phyloP scores from a whole-genome alignment of 1,284 basidiomycete genomes.

The Xerocomus amazonicus region DNA sequence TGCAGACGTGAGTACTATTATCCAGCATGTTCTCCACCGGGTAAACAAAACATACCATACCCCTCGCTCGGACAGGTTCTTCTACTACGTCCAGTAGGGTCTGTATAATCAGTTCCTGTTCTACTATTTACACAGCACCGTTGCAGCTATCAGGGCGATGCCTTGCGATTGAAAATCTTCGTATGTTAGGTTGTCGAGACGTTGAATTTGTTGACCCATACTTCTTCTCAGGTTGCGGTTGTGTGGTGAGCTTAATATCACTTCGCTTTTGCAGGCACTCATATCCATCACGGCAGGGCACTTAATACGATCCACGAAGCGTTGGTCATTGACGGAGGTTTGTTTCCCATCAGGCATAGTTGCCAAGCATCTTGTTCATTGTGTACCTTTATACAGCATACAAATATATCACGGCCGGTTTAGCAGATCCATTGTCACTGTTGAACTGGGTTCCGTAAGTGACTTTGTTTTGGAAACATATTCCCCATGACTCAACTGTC shows the following conservation, averaged over 20 bases:
- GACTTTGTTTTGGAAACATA: not conserved
- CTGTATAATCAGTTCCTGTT: not conserved
- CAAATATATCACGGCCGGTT: conserved; percentile 10
- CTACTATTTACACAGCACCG: not conserved
- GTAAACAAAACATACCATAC: too few species aligned
- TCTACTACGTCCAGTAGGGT: conserved; percentile 14
- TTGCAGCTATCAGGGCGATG: conserved; percentile 14
- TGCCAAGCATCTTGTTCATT: not conserved
- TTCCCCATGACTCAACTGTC: not conserved
- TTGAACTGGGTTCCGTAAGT: conserved; percentile 3
- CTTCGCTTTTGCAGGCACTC: not conserved
- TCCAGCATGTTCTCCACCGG: too few species aligned
- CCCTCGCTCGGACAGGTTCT: conserved; percentile 7
- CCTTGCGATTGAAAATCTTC: conserved; percentile 4
- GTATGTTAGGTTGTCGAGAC: conserved; percentile 4
- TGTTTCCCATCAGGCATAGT: not conserved
- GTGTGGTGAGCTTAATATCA: conserved; percentile 2
- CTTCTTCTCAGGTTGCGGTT: conserved; percentile 3
- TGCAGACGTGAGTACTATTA: conserved; percentile 15
- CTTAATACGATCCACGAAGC: conserved; percentile 11
- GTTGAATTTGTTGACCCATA: not conserved
- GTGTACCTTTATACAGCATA: conserved; percentile 4
- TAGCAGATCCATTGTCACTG: not conserved
- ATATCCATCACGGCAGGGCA: conserved; percentile 2
- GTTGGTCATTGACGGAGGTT: conserved; percentile 7